A percentile compares a stretch with the other conserved stretches of the same genome.
phyloP scores from a whole-genome alignment of 208 protist genomes.

The Blastocrithidia nonstop region DNA sequence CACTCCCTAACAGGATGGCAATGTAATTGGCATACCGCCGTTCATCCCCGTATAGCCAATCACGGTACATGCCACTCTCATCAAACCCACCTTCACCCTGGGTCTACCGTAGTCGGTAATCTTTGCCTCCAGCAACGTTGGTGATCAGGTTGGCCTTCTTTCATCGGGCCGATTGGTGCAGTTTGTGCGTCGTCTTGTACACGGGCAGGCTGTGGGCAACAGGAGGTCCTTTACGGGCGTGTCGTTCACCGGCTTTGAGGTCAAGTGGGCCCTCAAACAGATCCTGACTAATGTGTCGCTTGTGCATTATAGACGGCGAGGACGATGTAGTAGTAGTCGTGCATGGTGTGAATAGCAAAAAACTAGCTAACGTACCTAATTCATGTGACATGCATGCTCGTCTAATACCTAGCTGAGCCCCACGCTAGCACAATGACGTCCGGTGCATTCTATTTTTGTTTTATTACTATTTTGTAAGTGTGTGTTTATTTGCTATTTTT shows the following conservation, averaged over 20 bases:
- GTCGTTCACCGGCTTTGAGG: conserved; percentile 52
- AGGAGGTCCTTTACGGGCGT: conserved; percentile 57
- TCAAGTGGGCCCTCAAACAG: conserved; percentile 76
- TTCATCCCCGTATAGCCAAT: conserved; percentile 83
- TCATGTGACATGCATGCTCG: no score
- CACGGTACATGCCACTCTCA: conserved; percentile 77
- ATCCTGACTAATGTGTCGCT: conserved; percentile 52
- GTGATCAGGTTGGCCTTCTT: conserved; percentile 77
- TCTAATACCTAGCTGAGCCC: no score
- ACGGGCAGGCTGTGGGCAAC: conserved; percentile 75
- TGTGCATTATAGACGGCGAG: conserved; percentile 6
- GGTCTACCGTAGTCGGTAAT: conserved; percentile 70
- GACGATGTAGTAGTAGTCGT: no score
- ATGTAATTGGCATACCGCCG: conserved; percentile 79
- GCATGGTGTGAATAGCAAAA: no score
- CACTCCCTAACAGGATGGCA: conserved; percentile 23
- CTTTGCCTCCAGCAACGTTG: conserved; percentile 66
- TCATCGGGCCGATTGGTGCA: conserved; percentile 68
- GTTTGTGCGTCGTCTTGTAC: conserved; percentile 78
- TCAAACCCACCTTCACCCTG: conserved; percentile 73
- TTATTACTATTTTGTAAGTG: no score
- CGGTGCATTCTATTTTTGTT: no score
- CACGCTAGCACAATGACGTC: no score
- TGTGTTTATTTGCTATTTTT: no score
- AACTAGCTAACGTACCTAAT: no score